These are phyloP conservation scores for Globisporangium apiculatum DNA, from an alignment of 352 stramenopile species.

Conservation along the genomic window DNA sequence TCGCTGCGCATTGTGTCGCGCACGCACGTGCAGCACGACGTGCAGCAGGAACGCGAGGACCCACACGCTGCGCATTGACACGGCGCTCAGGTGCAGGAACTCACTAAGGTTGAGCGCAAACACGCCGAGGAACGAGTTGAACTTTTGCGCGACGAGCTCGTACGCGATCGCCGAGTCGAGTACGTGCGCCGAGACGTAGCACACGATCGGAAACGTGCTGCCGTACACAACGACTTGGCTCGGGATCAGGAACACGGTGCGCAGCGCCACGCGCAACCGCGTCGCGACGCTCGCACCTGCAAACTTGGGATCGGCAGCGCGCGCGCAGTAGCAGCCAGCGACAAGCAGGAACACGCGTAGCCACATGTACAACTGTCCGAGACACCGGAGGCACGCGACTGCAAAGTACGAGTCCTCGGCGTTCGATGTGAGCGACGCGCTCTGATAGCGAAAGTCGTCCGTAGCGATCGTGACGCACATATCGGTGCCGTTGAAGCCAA, in stretches of 20 bases:
- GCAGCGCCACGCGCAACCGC: not conserved
- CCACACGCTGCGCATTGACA: conserved; percentile 13
- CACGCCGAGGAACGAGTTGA: conserved; percentile 8
- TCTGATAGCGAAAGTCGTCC: conserved; percentile 13
- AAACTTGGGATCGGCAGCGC: too few species aligned
- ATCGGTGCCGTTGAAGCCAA: not conserved
- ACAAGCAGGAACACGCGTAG: conserved; percentile 12
- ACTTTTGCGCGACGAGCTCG: conserved; percentile 4
- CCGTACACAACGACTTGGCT: conserved; percentile 15
- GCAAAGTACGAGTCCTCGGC: conserved; percentile 2
- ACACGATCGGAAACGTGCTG: conserved; percentile 14
- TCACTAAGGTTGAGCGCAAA: conserved; percentile 9
- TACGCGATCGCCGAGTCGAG: conserved; percentile 14
- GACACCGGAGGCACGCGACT: conserved; percentile 1
- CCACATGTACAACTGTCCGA: conserved; percentile 14
- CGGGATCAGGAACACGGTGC: conserved; percentile 14
- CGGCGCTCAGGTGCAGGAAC: conserved; percentile 10
- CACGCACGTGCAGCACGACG: not conserved
- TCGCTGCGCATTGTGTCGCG: too few species aligned
- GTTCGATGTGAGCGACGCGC: conserved; percentile 1
- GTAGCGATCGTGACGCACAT: conserved; percentile 5
- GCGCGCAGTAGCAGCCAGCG: conserved; percentile 6
- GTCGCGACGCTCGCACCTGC: not conserved
- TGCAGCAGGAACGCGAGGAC: conserved; percentile 16
- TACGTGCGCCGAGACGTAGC: conserved; percentile 14